Percentiles rank a stretch among this genome's conserved stretches.
Conservation (phyloP, 176 grass and related monocot species). For the Thinopyrum elongatum region DNA sequence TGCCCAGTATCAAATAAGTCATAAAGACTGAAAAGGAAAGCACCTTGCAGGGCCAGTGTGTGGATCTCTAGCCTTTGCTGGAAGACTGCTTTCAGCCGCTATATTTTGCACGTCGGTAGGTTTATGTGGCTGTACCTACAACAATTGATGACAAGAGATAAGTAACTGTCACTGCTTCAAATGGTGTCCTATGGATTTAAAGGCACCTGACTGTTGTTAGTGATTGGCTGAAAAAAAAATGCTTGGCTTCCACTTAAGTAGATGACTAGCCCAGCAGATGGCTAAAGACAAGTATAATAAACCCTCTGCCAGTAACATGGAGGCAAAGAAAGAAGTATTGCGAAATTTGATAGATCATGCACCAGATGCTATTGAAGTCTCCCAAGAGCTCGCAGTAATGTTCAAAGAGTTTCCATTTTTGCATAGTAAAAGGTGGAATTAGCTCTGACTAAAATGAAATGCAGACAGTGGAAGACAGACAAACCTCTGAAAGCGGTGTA, state of each 20-base stretch:
- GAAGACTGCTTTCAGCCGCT: not conserved
- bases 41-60: constrained; percentile 28
- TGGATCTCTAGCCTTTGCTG: constrained; percentile 26
- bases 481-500: constrained; percentile 19
- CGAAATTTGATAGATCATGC: constrained; percentile 2
- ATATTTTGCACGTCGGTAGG: constrained; percentile 14
- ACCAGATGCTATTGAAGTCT: not conserved
- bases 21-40: not conserved
- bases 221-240: not conserved
- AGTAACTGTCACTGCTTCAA: not conserved
- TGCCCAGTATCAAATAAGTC: constrained; percentile 13
- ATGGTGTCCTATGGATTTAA: not conserved
- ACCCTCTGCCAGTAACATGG: not conserved
- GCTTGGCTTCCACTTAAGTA: not conserved
- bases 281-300: not conserved
- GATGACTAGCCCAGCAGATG: not conserved
- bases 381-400: not conserved
- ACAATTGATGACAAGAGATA: not conserved
- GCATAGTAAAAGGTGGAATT: not conserved
- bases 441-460: not conserved
- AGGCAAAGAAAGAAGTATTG: not conserved
- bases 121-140: not conserved
- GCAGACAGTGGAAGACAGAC: not conserved
- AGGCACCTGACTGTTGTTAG: not conserved
- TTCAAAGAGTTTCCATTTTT: not conserved